Evolutionary conservation across 2,329 filamentous ascomycete genomes (phyloP), one percentile per base, ranked within the genome.

Genomic region (Fusarium praegraminearum): DNA sequence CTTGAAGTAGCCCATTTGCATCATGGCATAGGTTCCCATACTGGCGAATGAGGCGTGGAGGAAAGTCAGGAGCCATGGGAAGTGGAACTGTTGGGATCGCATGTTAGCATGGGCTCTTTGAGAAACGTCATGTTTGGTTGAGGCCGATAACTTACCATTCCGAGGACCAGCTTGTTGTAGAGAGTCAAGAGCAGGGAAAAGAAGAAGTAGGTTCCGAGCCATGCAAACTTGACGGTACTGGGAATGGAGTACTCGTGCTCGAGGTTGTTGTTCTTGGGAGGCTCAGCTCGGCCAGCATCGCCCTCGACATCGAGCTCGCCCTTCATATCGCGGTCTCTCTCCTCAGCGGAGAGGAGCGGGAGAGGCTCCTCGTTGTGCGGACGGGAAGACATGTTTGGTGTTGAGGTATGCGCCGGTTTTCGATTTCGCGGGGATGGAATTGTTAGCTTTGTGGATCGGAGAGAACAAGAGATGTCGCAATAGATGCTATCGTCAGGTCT

Each of bases 41-140:
- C 85, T 84, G 20, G 87, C 86, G 49, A 85, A 86, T n/a, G 83
- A 81, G 15, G 87, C 82, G 72, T 90, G 87, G 20, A 88, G 78
- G 53, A 85, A 84, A 2, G 87, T 90, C 38, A 90, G 78, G 20
- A 90, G 83, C 85, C 87, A 90, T 45, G 88, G 87, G 73, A 87
- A 88, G 46, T 82, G 79, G 69, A 89, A 88, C 84, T 89, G 62
- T 35, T 62, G 49, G 52, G 54, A 46, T 43, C 41, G 47, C 44
- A 70, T 62, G 65, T 76, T 50, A 76, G 74, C 54, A 22, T 43
- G 12, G 20, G 22, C 36, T 41, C 33, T 24, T 7, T 26, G 28
- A 26, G 24, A 11, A 13, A 24, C 16, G 18, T 22, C 18, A 22
- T 12, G 10, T 22, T 12, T 16, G 26, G 12, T n/a, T 26, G 4